A percentile compares a stretch with the other conserved stretches of the same genome.
These are phyloP conservation scores for Entomortierella chlamydospora DNA, from an alignment of 192 early-diverging fungal species.

Conservation along the genomic window DNA sequence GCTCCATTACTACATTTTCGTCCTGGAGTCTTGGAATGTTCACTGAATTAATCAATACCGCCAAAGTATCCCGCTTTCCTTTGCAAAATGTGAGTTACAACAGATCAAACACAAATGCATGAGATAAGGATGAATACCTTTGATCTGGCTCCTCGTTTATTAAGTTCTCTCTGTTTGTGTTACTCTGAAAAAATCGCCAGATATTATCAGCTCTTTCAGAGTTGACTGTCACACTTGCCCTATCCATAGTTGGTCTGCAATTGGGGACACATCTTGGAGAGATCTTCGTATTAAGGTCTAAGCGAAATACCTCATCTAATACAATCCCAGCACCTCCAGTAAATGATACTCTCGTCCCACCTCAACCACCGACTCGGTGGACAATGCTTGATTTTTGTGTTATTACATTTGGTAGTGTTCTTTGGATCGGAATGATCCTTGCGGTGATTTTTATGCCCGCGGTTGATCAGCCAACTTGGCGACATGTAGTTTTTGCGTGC, in stretches of 20 bases:
- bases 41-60: conserved; percentile 53
- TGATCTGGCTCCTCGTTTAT: neutral
- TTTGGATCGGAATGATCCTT: conserved; percentile 56
- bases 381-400: conserved; percentile 14
- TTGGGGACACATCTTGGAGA: conserved; percentile 61
- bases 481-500: conserved; percentile 52
- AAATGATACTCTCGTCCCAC: neutral
- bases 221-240: conserved; percentile 59
- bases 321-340: neutral
- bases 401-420: neutral
- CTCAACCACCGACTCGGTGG: conserved; percentile 20
- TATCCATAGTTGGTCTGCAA: conserved; percentile 59
- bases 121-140: neutral
- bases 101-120: neutral
- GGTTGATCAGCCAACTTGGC: conserved; percentile 14
- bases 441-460: conserved; percentile 36
- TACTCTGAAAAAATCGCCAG: conserved; percentile 5
- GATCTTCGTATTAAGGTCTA: neutral
- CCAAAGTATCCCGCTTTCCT: conserved; percentile 18
- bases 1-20: conserved; percentile 87
- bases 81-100: conserved; percentile 56
- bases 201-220: conserved; percentile 57
- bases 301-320: neutral
- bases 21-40: conserved; percentile 77
- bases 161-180: neutral